A percentile compares a stretch with the other conserved stretches of the same genome.
Evolutionary conservation across 305 asterid genomes (phyloP).

Genomic region (Fraxinus floribunda): DNA sequence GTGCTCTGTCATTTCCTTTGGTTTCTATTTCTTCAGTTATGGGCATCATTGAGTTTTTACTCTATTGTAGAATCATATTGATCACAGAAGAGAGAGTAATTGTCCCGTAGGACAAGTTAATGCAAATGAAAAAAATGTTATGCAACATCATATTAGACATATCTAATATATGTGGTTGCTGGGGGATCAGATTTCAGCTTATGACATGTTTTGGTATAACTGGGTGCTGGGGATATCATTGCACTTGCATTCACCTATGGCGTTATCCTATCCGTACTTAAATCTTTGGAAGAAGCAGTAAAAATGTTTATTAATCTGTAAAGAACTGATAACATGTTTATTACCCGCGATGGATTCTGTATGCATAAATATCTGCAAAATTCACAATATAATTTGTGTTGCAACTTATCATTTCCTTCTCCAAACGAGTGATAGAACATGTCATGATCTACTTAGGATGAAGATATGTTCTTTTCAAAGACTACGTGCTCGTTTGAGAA

Average conservation of each 20-base stretch:
- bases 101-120: not conserved
- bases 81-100: not conserved
- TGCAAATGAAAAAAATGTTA: not conserved
- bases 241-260: conserved; percentile 36
- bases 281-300: conserved; percentile 43
- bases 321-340: not conserved
- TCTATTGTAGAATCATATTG: not conserved
- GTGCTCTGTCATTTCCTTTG: too few species aligned
- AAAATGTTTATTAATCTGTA: conserved; percentile 18
- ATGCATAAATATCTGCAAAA: not conserved
- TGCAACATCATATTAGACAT: not conserved
- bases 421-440: not conserved
- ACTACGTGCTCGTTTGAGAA: too few species aligned
- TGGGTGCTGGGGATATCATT: conserved; percentile 34
- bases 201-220: conserved; percentile 30
- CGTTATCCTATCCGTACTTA: conserved; percentile 35
- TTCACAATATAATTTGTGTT: not conserved
- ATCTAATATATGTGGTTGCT: not conserved
- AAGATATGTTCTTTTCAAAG: too few species aligned
- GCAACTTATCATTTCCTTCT: not conserved
- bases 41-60: not conserved
- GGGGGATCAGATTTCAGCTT: not conserved
- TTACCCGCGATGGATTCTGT: not conserved
- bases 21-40: too few species aligned
- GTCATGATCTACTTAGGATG: too few species aligned